These are phyloP conservation scores for Phytophthora boehmeriae DNA, from an alignment of 352 stramenopile genomes.

Conservation along the genomic window DNA sequence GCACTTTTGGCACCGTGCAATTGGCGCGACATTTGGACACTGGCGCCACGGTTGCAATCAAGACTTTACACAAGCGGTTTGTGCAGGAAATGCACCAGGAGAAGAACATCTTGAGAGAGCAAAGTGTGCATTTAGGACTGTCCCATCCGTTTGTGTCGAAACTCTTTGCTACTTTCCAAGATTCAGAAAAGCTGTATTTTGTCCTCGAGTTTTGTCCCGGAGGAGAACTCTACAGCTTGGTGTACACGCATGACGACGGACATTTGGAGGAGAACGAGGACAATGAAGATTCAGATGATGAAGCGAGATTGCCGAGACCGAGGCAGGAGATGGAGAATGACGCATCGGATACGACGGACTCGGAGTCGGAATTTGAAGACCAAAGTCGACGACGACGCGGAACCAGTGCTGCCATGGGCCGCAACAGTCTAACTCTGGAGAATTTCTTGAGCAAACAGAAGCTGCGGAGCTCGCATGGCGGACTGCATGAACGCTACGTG, in stretches of 20 bases:
- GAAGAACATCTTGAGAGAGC: slow-evolving; percentile 72
- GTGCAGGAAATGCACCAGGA: slow-evolving; percentile 68
- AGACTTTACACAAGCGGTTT: slow-evolving; percentile 50
- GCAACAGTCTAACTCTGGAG: slow-evolving; percentile 43
- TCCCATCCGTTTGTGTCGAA: slow-evolving; percentile 61
- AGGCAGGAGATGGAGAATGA: slow-evolving; percentile 25
- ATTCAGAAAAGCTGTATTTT: slow-evolving; percentile 74
- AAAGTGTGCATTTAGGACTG: slow-evolving; percentile 64
- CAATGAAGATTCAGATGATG: slow-evolving; percentile 17
- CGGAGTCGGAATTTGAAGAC: slow-evolving; percentile 49
- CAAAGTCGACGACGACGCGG: slow-evolving; percentile 20
- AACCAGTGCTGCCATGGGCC: slow-evolving; percentile 20
- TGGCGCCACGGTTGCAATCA: slow-evolving; percentile 63
- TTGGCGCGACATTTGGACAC: slow-evolving; percentile 64
- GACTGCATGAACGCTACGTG: slow-evolving; percentile 87
- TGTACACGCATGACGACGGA: slow-evolving; percentile 58
- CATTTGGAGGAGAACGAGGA: slow-evolving; percentile 31
- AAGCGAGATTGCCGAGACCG: slow-evolving; percentile 9
- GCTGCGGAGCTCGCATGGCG: slow-evolving; percentile 41
- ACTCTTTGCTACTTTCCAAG: slow-evolving; percentile 79
- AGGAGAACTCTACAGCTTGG: slow-evolving; percentile 88
- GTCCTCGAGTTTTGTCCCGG: slow-evolving; percentile 77
- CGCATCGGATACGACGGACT: slow-evolving; percentile 31
- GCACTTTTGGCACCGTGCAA: slow-evolving; percentile 75
- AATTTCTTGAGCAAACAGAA: slow-evolving; percentile 50